Evolutionary conservation across 139 green algal genomes (phyloP), one percentile per base, ranked within the genome.

Genomic region (Diplosphaera chodatii): DNA sequence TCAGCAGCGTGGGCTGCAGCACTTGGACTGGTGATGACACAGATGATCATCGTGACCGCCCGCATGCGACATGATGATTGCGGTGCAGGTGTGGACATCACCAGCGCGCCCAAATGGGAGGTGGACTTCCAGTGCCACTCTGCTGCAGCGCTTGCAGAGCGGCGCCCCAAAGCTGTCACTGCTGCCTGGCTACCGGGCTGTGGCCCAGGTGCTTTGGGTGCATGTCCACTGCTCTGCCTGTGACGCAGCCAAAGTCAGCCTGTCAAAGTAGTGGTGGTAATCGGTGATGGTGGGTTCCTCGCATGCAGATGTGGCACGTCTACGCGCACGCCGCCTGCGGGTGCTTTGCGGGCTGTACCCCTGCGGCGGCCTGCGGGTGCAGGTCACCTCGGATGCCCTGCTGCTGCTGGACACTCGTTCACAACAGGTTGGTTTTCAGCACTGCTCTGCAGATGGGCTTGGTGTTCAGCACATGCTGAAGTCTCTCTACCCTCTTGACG

Each of bases 291-390:
- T n/a, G n/a, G n/a, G n/a, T n/a, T n/a, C n/a, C n/a, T n/a, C n/a
- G n/a, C n/a, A n/a, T 59, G 48, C 48, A 59, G 48, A 21, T 41
- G 68, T 27, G 29, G 22, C 48, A 32, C 31, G 73, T 67, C 30
- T 78, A 23, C 66, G 34, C 29, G 55, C 73, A 67, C 31, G 40
- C 13, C 40, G 69, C 16, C 40, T 74, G n/a, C 67, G 55, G 21
- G 63, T 78, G 23, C n/a, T 32, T 23, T 62, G 56, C 5, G 67
- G 33, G 16, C 32, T 31, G n/a, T 69, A 74, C 22, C 23, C 40
- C 1, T 78, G 74, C 23, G 62, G 68, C 37, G 73, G 67, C 27
- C 25, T 70, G 40, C 40, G 66, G 27, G 33, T 74, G 8, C 37
- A 66, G 30, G 62, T 78, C 8, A 56, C 55, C 37, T 63, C 62